Conservation (phyloP, 2,329 filamentous ascomycete genomes). For the Fonsecaea nubica region DNA sequence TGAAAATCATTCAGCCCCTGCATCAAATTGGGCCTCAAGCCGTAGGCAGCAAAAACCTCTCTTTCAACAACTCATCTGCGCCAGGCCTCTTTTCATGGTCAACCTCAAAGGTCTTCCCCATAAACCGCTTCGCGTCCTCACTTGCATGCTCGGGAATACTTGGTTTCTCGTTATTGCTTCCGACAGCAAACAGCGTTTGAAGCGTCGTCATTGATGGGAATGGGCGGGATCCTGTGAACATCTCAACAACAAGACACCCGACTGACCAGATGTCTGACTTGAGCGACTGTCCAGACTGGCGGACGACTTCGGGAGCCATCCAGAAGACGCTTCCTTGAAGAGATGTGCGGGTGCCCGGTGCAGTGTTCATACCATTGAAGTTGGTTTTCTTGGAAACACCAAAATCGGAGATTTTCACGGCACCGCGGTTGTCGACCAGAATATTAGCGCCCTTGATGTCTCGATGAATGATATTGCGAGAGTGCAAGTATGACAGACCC, state of each 20-base stretch:
- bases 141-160: slow-evolving; percentile 87
- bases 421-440: slow-evolving; percentile 97
- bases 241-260: slow-evolving; percentile 95
- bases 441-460: slow-evolving; percentile 99
- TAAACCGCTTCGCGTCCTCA: slow-evolving; percentile 80
- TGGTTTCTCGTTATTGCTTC: slow-evolving; percentile 82
- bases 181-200: slow-evolving; percentile 98
- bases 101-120: slow-evolving; percentile 90
- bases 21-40: slow-evolving; percentile 18
- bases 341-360: slow-evolving; percentile 81
- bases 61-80: slow-evolving; percentile 86
- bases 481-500: slow-evolving; percentile 91
- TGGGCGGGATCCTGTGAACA: slow-evolving; percentile 96
- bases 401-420: slow-evolving; percentile 99
- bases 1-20: neutral
- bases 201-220: slow-evolving; percentile 97
- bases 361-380: slow-evolving; percentile 56
- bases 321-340: slow-evolving; percentile 98
- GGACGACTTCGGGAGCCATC: slow-evolving; percentile 99
- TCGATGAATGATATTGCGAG: slow-evolving; percentile 93
- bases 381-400: slow-evolving; percentile 80
- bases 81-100: slow-evolving; percentile 91
- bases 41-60: slow-evolving; percentile 65
- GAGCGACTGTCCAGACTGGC: slow-evolving; percentile 95
- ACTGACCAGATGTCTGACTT: slow-evolving; percentile 99